phyloP scores from a whole-genome alignment of 1,139 yeast genomes.

The Hyphopichia buzzinii region DNA sequence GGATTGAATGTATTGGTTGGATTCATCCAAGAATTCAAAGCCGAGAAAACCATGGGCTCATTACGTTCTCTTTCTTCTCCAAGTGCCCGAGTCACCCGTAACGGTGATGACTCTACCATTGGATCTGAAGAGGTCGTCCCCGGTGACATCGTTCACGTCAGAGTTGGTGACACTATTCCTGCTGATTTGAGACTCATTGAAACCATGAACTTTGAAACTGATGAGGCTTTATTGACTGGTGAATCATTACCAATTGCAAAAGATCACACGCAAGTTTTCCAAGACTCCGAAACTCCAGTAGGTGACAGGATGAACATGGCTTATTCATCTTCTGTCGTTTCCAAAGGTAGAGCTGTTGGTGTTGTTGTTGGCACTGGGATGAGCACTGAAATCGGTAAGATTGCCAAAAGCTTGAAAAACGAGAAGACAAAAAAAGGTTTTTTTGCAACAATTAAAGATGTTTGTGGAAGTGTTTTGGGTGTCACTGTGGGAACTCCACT shows the following conservation, averaged over 20 bases:
- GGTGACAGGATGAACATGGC: constrained; percentile 46
- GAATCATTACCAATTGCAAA: constrained; percentile 47
- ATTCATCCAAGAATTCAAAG: constrained; percentile 33
- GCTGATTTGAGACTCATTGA: constrained; percentile 47
- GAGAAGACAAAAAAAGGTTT: constrained; percentile 32
- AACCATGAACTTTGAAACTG: constrained; percentile 43
- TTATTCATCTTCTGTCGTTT: constrained; percentile 42
- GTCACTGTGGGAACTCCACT: constrained; percentile 44
- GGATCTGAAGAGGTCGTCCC: constrained; percentile 47
- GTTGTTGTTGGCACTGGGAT: constrained; percentile 47
- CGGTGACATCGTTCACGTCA: constrained; percentile 46
- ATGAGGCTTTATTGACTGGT: constrained; percentile 54
- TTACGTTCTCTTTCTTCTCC: constrained; percentile 31
- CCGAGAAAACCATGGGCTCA: constrained; percentile 40
- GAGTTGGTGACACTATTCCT: constrained; percentile 49
- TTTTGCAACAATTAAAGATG: constrained; percentile 45
- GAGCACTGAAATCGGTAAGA: constrained; percentile 48
- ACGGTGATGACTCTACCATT: constrained; percentile 34
- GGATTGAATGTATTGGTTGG: constrained; percentile 30
- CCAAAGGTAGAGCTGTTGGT: constrained; percentile 49
- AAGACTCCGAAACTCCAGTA: constrained; percentile 32
- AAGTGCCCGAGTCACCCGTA: constrained; percentile 39
- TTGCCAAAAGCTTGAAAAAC: constrained; percentile 32
- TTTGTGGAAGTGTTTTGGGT: constrained; percentile 32
- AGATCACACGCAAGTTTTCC: constrained; percentile 20